Evolutionary conservation across 2,329 filamentous ascomycete genomes (phyloP), one percentile per base, ranked within the genome.

Genomic region (Aspergillus phoenicis): DNA sequence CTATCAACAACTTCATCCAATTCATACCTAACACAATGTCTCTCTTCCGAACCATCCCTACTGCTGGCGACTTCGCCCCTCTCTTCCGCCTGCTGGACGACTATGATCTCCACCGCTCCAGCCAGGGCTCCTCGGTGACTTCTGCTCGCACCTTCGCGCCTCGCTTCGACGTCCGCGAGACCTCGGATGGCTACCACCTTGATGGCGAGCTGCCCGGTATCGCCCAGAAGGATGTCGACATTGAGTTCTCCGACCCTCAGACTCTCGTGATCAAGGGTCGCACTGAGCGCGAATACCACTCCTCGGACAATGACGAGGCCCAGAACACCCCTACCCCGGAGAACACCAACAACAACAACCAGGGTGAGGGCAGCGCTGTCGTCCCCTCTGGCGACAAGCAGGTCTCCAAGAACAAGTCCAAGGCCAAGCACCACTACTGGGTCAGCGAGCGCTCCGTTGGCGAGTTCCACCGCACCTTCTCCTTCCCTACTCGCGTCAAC

Each of bases 391-490:
- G 62, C 57, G 55, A 77, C 67, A 63, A 67, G 49, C 57, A 64
- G 36, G 59, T 64, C 48, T 30, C 58, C 47, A 63, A 67, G 53
- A 43, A 62, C 38, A 41, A 55, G 5, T 45, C 71, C 39, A 62
- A 62, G 15, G 10, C 24, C 53, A 68, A 72, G 39, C 72, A 79
- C 53, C 82, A 80, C 64, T 87, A 83, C 77, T 88, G 85, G 86
- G 80, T 86, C 58, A 81, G 78, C 57, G 86, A 88, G 73, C 84
- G 86, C 66, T 81, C 80, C 0, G 77, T 86, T 11, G 86, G 86
- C 64, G 81, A 84, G 57, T 88, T 88, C 76, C 80, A 83, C 62
- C 82, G 86, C 68, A 80, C 78, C 52, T 88, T 88, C 74, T 79
- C 75, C 61, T 88, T 88, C 78, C 84, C 86, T 1, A 75, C 76